Evolutionary conservation across 352 stramenopile species (phyloP), one percentile per base, ranked within the genome.

Genomic region (Phytophthora kernoviae): DNA sequence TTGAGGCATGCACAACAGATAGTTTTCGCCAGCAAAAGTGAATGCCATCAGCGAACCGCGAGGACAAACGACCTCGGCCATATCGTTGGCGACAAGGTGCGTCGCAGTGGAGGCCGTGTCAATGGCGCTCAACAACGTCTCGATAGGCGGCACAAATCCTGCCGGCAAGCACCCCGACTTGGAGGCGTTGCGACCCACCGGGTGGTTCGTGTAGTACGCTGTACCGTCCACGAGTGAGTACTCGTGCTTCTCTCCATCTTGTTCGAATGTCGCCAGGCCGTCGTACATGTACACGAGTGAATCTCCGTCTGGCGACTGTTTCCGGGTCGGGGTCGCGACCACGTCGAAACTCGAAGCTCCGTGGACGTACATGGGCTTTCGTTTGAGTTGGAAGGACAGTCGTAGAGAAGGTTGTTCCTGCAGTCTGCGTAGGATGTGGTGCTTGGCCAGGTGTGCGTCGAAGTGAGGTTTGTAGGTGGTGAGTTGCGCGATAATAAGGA

Each of bases 221-320:
- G 58, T 64, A 5, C 70, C 53, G 37, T 84, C 62, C 0, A 80
- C 59, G 24, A 80, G 55, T 39, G 59, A 62, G 58, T 80, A 81
- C 48, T 77, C 67, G 37, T 76, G 62, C 5, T 43, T 67, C 22
- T 58, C 41, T 4, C 59, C 65, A 17, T 63, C 56, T 21, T 76
- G 62, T n/a, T 65, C 37, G 41, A 76, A 70, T 5, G 48, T 54
- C 3, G 61, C 56, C 5, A 78, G 30, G 6, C 70, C 73, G 48
- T 83, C 58, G 51, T 79, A 82, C 18, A 67, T 54, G 51, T 79
- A 82, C 18, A 67, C 62, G 10, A 78, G 34, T 2, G 51, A 42
- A 21, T 57, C 24, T n/a, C 18, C 10, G 2, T 24, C 14, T 4
- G 14, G 24, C 4, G 9, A 50, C 14, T 41, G 47, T 17, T 45